Base-by-base conservation (phyloP, 768 basidiomycete species). In the Mycena galericulata region DNA sequence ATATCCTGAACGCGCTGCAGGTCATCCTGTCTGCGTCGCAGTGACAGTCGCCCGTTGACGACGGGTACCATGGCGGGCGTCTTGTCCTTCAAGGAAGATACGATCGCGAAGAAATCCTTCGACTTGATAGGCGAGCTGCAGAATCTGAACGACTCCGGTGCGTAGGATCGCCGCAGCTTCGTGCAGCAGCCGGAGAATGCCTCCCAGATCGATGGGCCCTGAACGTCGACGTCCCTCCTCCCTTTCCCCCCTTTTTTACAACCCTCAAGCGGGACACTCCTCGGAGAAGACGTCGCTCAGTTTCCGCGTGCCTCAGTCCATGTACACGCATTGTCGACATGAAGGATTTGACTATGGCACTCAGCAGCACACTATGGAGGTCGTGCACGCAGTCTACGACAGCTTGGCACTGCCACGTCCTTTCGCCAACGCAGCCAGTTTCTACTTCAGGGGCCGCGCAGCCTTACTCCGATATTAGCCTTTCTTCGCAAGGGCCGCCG, bases 41-140 rank as follows among this genome's bases (percentile, higher is more conserved):
- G 72, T 83, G 58, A 69, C 83, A 63, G 38, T 80, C 76, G 14
- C 71, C 60, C 34, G 76, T 75, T 9, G 83, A 85, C 2, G 85
- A 88, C 46, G 86, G 81, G 85, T 43, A 65, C 80, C 4, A 85
- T 86, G 26, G 85, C 82, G 22, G 78, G 78, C 24, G 82, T 67
- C 3, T 60, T 75, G 40, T 80, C 82, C 15, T 83, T 83, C 0
- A 89, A 88, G 17, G 89, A 90, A 60, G 87, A 91, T 69, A 94
- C 93, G n/a, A n/a, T n/a, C n/a, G n/a, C n/a, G 0, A 93, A 90
- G 80, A 91, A 87, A 72, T 92, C 90, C 1, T 95, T 95, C 67
- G 93, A 95, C 73, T 95, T 95, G 74, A 95, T 93, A 0, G 92
- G 90, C 41, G 94, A 94, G 76, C 78, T 95, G 58, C 80, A 85